Base-by-base conservation (phyloP, 208 protist species). In the Naegleria fowleri region DNA sequence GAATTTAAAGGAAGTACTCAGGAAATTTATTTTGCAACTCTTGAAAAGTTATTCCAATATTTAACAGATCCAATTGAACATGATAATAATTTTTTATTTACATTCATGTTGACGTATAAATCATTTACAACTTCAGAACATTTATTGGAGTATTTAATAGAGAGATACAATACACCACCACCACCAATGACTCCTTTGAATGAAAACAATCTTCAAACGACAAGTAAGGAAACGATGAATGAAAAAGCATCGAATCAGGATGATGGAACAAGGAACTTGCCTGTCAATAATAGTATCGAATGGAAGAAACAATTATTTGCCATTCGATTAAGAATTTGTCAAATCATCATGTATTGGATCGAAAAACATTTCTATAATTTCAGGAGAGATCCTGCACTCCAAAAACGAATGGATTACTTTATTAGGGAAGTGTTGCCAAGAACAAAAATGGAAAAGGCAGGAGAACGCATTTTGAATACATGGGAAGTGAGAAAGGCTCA, bases 361-460 rank as follows among this genome's bases (percentile, higher is more conserved):
- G 48, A 89, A 41, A 7, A 67, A 29, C 48, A 75, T n/a, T 89
- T 89, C 40, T 67, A 89, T 67, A 40, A 89, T 67, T 89, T 89
- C 13, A 67, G 41, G 25, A 29, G 39, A 6, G 86, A 89, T 40
- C 11, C 16, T 5, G 38, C 43, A 86, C 5, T 86, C 19, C 40
- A 48, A 29, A 86, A 40, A 29, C 36, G 25, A 29, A 40, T 43
- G 11, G 16, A 40, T 39, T n/a, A 86, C 40, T 86, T 86, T 48
- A 86, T 86, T 43, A 48, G 15, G 11, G 83, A 86, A 48, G 39
- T 51, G 1, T 43, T 86, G 4, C 5, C 33, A 40, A 43, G 41
- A 16, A 86, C 36, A 0, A 86, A 86, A 43, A 86, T 86, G 83
- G 3, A 48, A 33, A 48, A 40, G 19, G 83, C 83, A 9, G 83